Percentiles rank a stretch among this genome's conserved stretches.
Evolutionary conservation across 495 filamentous ascomycete species (phyloP).

Genomic region (Jackrogersella multiformis): DNA sequence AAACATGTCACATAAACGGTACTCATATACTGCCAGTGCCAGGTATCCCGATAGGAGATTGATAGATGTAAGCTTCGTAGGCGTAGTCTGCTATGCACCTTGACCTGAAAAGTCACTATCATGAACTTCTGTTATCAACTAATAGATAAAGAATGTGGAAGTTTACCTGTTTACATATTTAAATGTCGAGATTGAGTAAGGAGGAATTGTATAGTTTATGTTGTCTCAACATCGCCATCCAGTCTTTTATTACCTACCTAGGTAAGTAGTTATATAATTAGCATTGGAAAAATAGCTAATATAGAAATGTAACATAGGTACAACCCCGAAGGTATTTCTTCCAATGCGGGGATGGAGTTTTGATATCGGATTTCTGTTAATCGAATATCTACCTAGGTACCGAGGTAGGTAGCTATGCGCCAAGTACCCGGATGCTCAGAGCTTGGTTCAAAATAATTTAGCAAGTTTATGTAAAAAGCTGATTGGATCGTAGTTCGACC

Average conservation of each 20-base stretch:
- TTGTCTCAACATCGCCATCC: not conserved
- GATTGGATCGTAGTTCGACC: slow-evolving; percentile 22
- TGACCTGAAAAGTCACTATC: not conserved
- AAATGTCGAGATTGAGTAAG: not conserved
- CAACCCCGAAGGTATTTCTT: not conserved
- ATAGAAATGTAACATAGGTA: slow-evolving; percentile 6
- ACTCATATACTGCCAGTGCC: slow-evolving; percentile 1
- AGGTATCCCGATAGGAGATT: not conserved
- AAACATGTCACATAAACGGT: slow-evolving; percentile 18
- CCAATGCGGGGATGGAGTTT: slow-evolving; percentile 9
- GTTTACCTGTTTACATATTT: not conserved
- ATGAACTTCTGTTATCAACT: not conserved
- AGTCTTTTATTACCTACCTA: not conserved
- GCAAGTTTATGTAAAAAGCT: not conserved
- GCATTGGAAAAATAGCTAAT: not conserved
- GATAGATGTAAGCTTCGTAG: not conserved
- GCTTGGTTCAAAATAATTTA: slow-evolving; percentile 4
- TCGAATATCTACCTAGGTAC: not conserved
- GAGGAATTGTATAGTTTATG: too few relatives aligned
- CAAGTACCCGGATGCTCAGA: slow-evolving; percentile 1
- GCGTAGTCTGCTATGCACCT: not conserved
- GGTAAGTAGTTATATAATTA: not conserved
- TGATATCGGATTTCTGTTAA: too few relatives aligned
- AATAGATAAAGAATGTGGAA: not conserved
- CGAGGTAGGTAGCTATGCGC: not conserved